Evolutionary conservation across 1,284 basidiomycete species (phyloP).

Genomic region (Marasmius sp.): DNA sequence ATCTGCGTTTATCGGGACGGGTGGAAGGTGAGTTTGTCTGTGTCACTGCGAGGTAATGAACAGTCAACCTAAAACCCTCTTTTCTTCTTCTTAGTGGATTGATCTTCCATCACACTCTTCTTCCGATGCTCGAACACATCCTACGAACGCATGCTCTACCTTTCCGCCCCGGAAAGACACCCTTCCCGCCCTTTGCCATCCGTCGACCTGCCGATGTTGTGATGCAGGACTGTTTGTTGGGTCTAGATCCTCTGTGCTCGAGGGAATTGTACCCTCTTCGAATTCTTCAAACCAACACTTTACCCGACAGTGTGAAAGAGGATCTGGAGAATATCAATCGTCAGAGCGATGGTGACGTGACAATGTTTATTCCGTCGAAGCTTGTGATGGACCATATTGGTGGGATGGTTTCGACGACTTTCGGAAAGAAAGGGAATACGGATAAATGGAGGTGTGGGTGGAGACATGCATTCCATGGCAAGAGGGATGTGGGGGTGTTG

Average conservation of each 20-base stretch:
- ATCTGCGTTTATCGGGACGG: constrained; percentile 40
- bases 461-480: constrained; percentile 43
- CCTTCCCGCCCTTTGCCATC: constrained; percentile 24
- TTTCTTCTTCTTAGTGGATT: constrained; percentile 29
- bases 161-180: constrained; percentile 10
- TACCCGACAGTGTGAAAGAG: neutral
- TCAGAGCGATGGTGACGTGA: constrained; percentile 17
- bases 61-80: neutral
- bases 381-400: constrained; percentile 42
- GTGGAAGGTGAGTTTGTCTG: constrained; percentile 34
- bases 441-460: constrained; percentile 43
- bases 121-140: constrained; percentile 30
- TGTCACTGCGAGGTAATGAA: neutral
- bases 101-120: constrained; percentile 35
- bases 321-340: neutral
- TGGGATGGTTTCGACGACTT: constrained; percentile 31
- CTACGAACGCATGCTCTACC: constrained; percentile 29
- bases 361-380: constrained; percentile 37
- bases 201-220: constrained; percentile 38
- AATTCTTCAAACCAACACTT: neutral
- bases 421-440: constrained; percentile 24
- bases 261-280: neutral
- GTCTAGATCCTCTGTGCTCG: constrained; percentile 34
- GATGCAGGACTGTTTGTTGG: constrained; percentile 42
- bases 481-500: constrained; percentile 33